phyloP scores from a whole-genome alignment of 176 grass and related monocot species.

The Musa schizocarpa region DNA sequence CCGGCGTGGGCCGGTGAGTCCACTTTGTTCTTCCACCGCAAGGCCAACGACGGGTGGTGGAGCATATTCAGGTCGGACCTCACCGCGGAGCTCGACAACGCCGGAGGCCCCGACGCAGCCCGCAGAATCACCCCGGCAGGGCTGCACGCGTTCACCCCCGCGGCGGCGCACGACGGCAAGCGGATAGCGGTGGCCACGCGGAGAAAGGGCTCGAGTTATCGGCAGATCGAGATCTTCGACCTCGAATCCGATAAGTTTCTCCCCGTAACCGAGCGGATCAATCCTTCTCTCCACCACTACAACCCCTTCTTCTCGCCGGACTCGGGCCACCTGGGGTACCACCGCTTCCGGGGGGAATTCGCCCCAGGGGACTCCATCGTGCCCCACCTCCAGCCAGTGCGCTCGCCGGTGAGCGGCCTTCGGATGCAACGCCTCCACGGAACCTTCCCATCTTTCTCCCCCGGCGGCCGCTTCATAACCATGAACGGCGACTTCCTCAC shows the following conservation, averaged over 20 bases:
- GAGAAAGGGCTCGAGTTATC: constrained; percentile 41
- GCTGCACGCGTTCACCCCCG: constrained; percentile 76
- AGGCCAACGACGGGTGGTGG: constrained; percentile 89
- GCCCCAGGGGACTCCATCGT: constrained; percentile 30
- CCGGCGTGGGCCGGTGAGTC: constrained; percentile 60
- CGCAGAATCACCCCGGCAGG: constrained; percentile 58
- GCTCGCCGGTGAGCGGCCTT: constrained; percentile 40
- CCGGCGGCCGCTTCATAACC: constrained; percentile 46
- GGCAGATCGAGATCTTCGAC: constrained; percentile 82
- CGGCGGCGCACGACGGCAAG: constrained; percentile 28
- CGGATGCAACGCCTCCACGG: constrained; percentile 66
- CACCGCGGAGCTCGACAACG: constrained; percentile 30
- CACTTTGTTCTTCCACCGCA: constrained; percentile 66
- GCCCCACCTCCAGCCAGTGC: constrained; percentile 56
- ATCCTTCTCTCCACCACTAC: constrained; percentile 68
- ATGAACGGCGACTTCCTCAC: constrained; percentile 66
- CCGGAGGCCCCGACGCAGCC: constrained; percentile 9
- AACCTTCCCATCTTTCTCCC: constrained; percentile 74
- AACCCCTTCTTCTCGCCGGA: constrained; percentile 78
- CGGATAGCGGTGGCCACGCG: constrained; percentile 64
- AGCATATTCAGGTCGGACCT: constrained; percentile 60
- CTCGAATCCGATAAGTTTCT: constrained; percentile 49
- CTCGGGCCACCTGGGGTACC: constrained; percentile 51
- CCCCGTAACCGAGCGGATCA: constrained; percentile 44
- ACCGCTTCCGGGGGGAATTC: constrained; percentile 72